Conservation (phyloP, 495 filamentous ascomycete genomes). For the Achaetomiella virescens region DNA sequence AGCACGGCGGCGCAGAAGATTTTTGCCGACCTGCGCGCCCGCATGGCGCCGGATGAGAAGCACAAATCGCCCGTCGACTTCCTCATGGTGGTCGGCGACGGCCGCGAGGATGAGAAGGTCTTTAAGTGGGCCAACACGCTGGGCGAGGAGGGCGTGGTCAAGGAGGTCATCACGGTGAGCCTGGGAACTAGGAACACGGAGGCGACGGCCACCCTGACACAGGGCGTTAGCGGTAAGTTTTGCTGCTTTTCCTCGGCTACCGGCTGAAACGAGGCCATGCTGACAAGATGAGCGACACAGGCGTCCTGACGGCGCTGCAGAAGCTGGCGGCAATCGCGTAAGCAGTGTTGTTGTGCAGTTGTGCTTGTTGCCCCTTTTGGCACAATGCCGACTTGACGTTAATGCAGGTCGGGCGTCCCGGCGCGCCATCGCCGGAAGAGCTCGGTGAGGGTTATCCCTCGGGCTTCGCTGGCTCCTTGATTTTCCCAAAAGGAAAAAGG, state of each 20-base stretch:
- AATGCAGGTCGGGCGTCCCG: conserved; percentile 6
- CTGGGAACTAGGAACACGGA: conserved; percentile 81
- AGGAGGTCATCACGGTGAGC: conserved; percentile 72
- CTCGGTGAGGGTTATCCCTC: not conserved
- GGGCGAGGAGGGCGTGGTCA: conserved; percentile 44
- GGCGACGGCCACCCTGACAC: conserved; percentile 74
- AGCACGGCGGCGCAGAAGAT: conserved; percentile 67
- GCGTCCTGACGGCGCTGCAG: conserved; percentile 14
- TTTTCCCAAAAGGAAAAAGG: not conserved
- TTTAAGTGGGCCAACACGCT: conserved; percentile 89
- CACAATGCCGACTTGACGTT: conserved; percentile 9
- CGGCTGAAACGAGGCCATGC: not conserved
- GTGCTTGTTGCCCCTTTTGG: not conserved
- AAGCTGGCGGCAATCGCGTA: conserved; percentile 13
- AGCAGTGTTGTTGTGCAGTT: not conserved
- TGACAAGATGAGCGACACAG: not conserved
- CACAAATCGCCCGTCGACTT: conserved; percentile 62
- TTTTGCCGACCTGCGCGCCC: conserved; percentile 51
- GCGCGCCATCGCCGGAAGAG: conserved; percentile 9
- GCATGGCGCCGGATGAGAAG: conserved; percentile 31
- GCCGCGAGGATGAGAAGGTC: conserved; percentile 84
- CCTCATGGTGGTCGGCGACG: conserved; percentile 78
- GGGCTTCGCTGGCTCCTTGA: not conserved
- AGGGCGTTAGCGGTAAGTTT: conserved; percentile 75
- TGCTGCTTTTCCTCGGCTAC: not conserved